These are phyloP conservation scores for Anethum foeniculum DNA, from an alignment of 140 eudicot genomes.

Conservation along the genomic window DNA sequence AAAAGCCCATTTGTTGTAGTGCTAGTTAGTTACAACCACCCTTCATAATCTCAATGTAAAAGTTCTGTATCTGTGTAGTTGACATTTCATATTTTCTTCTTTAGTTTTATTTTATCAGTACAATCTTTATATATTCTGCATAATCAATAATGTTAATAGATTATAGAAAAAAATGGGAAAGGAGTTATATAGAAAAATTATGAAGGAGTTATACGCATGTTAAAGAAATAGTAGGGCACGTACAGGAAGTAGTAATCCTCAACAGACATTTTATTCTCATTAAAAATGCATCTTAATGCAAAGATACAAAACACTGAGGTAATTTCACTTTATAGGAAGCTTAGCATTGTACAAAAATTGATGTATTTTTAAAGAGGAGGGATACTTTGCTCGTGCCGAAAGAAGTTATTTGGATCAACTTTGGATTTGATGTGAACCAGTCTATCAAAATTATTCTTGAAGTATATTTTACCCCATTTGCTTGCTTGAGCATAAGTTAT, in stretches of 20 bases:
- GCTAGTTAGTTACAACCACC: too few relatives aligned
- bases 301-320: not conserved
- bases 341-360: not conserved
- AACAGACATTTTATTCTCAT: not conserved
- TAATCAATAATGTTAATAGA: too few relatives aligned
- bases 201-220: too few relatives aligned
- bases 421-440: not conserved
- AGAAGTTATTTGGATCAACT: not conserved
- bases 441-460: conserved; percentile 1
- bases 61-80: too few relatives aligned
- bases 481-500: not conserved
- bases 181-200: too few relatives aligned
- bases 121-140: too few relatives aligned
- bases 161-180: too few relatives aligned
- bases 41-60: too few relatives aligned
- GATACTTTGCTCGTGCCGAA: conserved; percentile 4
- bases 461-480: not conserved
- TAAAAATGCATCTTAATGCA: not conserved
- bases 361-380: not conserved
- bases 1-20: too few relatives aligned
- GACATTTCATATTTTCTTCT: too few relatives aligned
- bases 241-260: not conserved
- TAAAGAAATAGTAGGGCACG: too few relatives aligned
- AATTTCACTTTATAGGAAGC: not conserved
- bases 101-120: too few relatives aligned